Conservation (phyloP, 495 filamentous ascomycete genomes). For the Durotheca rogersii region DNA sequence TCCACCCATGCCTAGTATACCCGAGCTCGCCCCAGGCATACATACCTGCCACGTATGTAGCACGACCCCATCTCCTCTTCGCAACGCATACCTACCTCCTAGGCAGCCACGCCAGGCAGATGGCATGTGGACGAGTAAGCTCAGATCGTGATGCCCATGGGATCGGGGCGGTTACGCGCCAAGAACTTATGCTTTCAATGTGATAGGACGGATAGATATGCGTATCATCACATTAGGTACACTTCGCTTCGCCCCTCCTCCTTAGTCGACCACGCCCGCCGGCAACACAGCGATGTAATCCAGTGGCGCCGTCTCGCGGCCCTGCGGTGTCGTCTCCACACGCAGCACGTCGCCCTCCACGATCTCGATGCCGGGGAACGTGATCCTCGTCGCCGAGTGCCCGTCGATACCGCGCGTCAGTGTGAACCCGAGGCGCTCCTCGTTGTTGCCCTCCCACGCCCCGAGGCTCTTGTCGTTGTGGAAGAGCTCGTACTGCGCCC, state of each 20-base stretch:
- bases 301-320: slow-evolving; percentile 61
- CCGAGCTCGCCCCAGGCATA: too few relatives aligned
- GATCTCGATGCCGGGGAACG: slow-evolving; percentile 53
- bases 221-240: too few relatives aligned
- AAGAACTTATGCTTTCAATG: too few relatives aligned
- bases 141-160: too few relatives aligned
- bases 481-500: slow-evolving; percentile 53
- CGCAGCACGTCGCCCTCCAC: slow-evolving; percentile 57
- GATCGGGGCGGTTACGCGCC: too few relatives aligned
- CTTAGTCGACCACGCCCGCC: slow-evolving; percentile 60
- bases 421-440: slow-evolving; percentile 57
- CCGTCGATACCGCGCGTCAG: slow-evolving; percentile 60
- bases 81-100: too few relatives aligned
- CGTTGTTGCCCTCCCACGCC: slow-evolving; percentile 58
- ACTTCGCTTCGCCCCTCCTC: neutral
- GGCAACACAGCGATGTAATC: slow-evolving; percentile 68
- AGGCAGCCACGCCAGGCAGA: too few relatives aligned
- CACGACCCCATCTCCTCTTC: too few relatives aligned
- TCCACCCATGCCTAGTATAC: too few relatives aligned
- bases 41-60: too few relatives aligned
- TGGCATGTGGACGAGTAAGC: too few relatives aligned
- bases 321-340: slow-evolving; percentile 60
- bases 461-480: slow-evolving; percentile 55
- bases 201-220: too few relatives aligned
- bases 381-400: slow-evolving; percentile 62